Evolutionary conservation across 2,329 filamentous ascomycete genomes (phyloP).

Genomic region (Calonectria multiphialidica): DNA sequence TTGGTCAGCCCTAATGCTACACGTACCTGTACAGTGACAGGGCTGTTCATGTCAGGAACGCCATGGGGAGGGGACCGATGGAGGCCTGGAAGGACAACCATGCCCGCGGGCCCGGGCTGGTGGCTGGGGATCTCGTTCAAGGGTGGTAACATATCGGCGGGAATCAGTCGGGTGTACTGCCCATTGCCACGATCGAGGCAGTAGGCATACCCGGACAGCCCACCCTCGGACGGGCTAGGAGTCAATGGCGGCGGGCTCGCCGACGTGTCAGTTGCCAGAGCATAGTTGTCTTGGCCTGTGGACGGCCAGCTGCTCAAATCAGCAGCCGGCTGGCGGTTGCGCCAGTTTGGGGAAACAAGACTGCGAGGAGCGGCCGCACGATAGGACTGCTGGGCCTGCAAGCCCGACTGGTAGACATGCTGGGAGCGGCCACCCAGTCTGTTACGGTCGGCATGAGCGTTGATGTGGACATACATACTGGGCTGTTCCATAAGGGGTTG

Average conservation of each 20-base stretch:
- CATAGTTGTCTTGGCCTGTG: constrained; percentile 26
- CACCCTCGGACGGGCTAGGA: not conserved
- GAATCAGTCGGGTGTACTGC: constrained; percentile 65
- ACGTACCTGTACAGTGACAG: constrained; percentile 56
- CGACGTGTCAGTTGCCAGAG: constrained; percentile 10
- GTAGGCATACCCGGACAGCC: constrained; percentile 56
- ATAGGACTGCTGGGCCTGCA: constrained; percentile 5
- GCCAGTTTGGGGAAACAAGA: constrained; percentile 37
- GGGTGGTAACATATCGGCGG: constrained; percentile 64
- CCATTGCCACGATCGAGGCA: constrained; percentile 67
- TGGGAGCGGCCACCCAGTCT: constrained; percentile 11
- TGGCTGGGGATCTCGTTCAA: constrained; percentile 57
- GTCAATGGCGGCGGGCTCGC: not conserved
- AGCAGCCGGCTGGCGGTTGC: constrained; percentile 22
- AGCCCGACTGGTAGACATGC: constrained; percentile 27
- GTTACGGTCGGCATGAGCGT: not conserved
- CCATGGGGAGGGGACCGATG: constrained; percentile 52
- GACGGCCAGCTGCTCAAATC: constrained; percentile 17
- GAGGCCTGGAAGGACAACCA: constrained; percentile 62
- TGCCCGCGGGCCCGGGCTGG: constrained; percentile 53
- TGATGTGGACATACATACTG: not conserved
- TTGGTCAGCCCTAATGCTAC: not conserved
- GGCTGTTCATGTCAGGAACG: constrained; percentile 52
- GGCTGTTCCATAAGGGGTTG: constrained; percentile 10
- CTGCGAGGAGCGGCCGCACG: constrained; percentile 35